Evolutionary conservation across 768 basidiomycete genomes (phyloP).

Genomic region (Podaxis rugospora): DNA sequence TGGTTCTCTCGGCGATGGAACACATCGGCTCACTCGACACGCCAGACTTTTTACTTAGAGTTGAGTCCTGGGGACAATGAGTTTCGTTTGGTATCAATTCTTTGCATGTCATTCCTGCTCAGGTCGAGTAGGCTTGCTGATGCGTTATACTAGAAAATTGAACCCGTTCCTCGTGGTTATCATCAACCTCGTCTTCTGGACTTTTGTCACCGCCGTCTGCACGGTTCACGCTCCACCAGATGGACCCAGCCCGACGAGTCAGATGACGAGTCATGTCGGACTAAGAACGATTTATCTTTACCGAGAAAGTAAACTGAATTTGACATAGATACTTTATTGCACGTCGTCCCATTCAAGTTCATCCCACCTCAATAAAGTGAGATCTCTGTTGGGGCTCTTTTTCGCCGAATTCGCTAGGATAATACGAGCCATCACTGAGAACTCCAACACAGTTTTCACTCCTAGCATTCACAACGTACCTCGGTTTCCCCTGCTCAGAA

Average conservation of each 20-base stretch:
- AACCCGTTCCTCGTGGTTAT: neutral
- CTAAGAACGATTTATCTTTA: neutral
- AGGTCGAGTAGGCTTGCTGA: neutral
- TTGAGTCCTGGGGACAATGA: slow-evolving; percentile 18
- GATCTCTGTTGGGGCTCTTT: no score
- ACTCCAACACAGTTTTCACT: no score
- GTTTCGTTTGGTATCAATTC: slow-evolving; percentile 11
- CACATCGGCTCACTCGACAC: slow-evolving; percentile 15
- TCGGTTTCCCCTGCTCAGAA: no score
- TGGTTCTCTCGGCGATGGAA: neutral
- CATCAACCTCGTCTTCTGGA: neutral
- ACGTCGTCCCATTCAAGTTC: no score
- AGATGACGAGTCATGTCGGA: neutral
- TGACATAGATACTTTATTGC: neutral
- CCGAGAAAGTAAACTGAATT: neutral
- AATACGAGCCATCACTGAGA: no score
- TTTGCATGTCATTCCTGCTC: neutral
- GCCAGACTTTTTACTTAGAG: slow-evolving; percentile 14
- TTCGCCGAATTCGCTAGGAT: no score
- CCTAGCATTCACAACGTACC: no score
- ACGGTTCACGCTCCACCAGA: neutral
- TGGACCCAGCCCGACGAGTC: neutral
- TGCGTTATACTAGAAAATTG: neutral
- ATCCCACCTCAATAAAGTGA: no score
- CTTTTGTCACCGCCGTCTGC: neutral